Conservation (phyloP, 163 green algal species). For the Chlamydomonas reinhardtii region DNA sequence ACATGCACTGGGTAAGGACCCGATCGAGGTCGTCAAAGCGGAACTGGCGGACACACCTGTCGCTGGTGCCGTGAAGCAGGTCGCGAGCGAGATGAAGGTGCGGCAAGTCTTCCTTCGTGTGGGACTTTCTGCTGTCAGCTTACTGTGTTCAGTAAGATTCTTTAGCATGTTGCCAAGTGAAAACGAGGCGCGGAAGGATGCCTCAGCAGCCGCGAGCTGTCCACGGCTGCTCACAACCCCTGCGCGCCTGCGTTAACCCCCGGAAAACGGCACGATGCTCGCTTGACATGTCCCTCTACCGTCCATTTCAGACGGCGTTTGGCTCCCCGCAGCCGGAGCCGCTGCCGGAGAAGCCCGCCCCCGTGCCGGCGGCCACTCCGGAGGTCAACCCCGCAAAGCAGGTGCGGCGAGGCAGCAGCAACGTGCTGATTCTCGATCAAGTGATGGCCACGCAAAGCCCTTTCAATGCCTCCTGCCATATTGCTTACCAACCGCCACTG, state of each 20-base stretch:
- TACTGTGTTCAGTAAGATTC: too few relatives aligned
- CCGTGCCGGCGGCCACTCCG: neutral
- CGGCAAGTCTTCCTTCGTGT: too few relatives aligned
- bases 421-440: too few relatives aligned
- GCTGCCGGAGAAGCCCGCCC: neutral
- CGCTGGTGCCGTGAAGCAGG: neutral
- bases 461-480: too few relatives aligned
- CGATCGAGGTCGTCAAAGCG: neutral
- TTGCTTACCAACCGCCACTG: neutral
- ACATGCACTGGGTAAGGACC: neutral
- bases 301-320: slow-evolving; percentile 29
- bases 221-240: neutral
- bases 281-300: neutral
- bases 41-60: neutral
- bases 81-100: slow-evolving; percentile 34
- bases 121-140: too few relatives aligned
- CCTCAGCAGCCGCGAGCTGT: neutral
- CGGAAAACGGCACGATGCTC: too few relatives aligned
- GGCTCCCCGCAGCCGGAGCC: slow-evolving; percentile 19
- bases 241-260: neutral
- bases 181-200: too few relatives aligned
- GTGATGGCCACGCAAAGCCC: neutral
- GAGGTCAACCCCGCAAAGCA: slow-evolving; percentile 42
- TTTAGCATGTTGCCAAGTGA: too few relatives aligned
- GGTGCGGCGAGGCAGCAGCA: too few relatives aligned